Percentiles rank a stretch among this genome's conserved stretches.
phyloP scores from a whole-genome alignment of 495 filamentous ascomycete genomes.

The Aspergillus asperescens region DNA sequence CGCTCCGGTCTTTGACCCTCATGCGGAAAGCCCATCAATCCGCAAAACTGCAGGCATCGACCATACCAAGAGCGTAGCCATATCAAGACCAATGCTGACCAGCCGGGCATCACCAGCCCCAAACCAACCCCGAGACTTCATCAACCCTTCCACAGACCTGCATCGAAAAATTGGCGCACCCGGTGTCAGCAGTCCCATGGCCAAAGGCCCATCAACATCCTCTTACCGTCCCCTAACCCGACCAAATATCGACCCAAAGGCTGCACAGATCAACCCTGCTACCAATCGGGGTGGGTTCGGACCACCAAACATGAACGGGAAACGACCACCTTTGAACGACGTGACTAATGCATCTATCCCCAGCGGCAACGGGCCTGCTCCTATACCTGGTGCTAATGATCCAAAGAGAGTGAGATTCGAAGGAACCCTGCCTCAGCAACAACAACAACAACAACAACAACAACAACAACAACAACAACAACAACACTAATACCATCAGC shows the following conservation, averaged over 20 bases:
- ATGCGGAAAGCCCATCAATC: slow-evolving; percentile 78
- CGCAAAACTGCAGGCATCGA: slow-evolving; percentile 87
- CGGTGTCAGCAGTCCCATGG: slow-evolving; percentile 38
- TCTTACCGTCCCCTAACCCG: slow-evolving; percentile 43
- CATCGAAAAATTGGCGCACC: slow-evolving; percentile 72
- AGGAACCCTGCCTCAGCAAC: background rate
- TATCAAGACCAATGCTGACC: slow-evolving; percentile 44
- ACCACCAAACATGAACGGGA: slow-evolving; percentile 37
- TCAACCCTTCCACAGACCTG: slow-evolving; percentile 66
- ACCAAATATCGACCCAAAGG: slow-evolving; percentile 32
- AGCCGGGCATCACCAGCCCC: slow-evolving; percentile 25
- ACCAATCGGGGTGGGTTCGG: slow-evolving; percentile 21
- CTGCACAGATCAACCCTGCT: slow-evolving; percentile 15
- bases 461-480: slow-evolving; percentile 3
- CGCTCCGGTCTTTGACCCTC: slow-evolving; percentile 70
- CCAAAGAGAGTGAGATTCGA: slow-evolving; percentile 30
- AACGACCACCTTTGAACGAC: slow-evolving; percentile 46
- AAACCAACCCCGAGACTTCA: slow-evolving; percentile 42
- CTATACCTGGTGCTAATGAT: slow-evolving; percentile 24
- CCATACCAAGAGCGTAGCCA: slow-evolving; percentile 63
- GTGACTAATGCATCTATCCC: slow-evolving; percentile 43
- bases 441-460: slow-evolving; percentile 14
- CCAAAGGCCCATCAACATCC: slow-evolving; percentile 35
- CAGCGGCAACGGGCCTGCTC: slow-evolving; percentile 20
- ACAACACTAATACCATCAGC: background rate